phyloP scores from a whole-genome alignment of 2,329 filamentous ascomycete species.

The Delphinella strobiligena region DNA sequence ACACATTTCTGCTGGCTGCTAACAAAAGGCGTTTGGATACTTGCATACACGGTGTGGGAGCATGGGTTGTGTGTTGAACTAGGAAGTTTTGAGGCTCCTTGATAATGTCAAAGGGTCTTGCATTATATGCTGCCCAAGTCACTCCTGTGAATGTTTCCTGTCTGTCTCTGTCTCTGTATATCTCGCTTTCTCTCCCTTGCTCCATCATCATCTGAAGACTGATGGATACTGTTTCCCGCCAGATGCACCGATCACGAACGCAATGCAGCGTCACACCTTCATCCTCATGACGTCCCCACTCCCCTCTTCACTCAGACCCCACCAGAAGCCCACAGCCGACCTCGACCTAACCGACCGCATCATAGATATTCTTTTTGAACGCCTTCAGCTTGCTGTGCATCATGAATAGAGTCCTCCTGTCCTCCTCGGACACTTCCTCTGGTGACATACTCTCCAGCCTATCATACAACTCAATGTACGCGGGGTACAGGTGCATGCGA shows the following conservation, averaged over 20 bases:
- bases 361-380: slow-evolving; percentile 45
- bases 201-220: too few relatives aligned
- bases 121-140: too few relatives aligned
- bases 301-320: too few relatives aligned
- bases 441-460: slow-evolving; percentile 16
- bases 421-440: slow-evolving; percentile 20
- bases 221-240: too few relatives aligned
- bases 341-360: not conserved
- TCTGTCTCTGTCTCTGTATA: too few relatives aligned
- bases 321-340: not conserved
- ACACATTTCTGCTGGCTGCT: too few relatives aligned
- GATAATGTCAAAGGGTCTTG: too few relatives aligned
- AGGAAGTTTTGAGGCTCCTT: not conserved
- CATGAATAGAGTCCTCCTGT: slow-evolving; percentile 40
- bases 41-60: not conserved
- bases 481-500: slow-evolving; percentile 42
- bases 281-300: too few relatives aligned
- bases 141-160: too few relatives aligned
- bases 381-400: slow-evolving; percentile 42
- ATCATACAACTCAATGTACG: slow-evolving; percentile 45
- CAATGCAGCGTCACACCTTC: too few relatives aligned
- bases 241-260: too few relatives aligned
- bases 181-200: too few relatives aligned
- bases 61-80: not conserved
- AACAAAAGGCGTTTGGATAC: not conserved